phyloP scores from a whole-genome alignment of 2,329 filamentous ascomycete species.

The Fusarium algeriense region DNA sequence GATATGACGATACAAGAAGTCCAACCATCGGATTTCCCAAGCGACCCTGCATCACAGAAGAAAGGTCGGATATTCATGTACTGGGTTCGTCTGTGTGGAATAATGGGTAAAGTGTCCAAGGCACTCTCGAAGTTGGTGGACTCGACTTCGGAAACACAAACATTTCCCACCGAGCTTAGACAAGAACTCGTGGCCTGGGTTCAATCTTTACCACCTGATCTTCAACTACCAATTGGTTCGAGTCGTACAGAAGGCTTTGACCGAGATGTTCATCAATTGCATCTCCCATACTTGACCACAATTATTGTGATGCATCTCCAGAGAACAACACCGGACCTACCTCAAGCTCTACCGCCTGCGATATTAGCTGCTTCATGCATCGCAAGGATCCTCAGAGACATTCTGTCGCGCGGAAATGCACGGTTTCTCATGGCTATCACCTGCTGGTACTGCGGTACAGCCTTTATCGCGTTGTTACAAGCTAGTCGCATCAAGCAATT shows the following conservation, averaged over 20 bases:
- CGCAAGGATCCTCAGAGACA: constrained; percentile 50
- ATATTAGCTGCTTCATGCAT: constrained; percentile 40
- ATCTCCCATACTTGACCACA: constrained; percentile 57
- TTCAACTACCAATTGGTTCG: constrained; percentile 29
- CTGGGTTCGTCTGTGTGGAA: constrained; percentile 56
- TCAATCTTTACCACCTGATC: constrained; percentile 26
- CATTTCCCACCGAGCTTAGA: constrained; percentile 27
- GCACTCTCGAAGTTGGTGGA: constrained; percentile 44
- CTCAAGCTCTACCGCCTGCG: constrained; percentile 41
- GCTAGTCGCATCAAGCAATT: constrained; percentile 45
- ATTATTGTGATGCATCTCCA: constrained; percentile 57
- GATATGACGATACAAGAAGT: constrained; percentile 57
- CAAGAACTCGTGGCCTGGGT: constrained; percentile 39
- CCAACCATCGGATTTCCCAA: constrained; percentile 54
- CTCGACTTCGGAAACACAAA: not conserved
- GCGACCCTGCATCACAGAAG: constrained; percentile 46
- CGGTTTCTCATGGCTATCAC: constrained; percentile 58
- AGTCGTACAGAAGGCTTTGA: constrained; percentile 51
- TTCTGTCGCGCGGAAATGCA: constrained; percentile 54
- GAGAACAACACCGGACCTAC: constrained; percentile 52
- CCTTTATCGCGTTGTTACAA: constrained; percentile 57
- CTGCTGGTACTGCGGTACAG: constrained; percentile 58
- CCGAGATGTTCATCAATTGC: constrained; percentile 56
- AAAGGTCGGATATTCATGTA: constrained; percentile 57
- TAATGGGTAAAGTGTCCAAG: constrained; percentile 57